These are phyloP conservation scores for Pseudogymnoascus sp. DNA, from an alignment of 2,329 filamentous ascomycete species.

Conservation along the genomic window DNA sequence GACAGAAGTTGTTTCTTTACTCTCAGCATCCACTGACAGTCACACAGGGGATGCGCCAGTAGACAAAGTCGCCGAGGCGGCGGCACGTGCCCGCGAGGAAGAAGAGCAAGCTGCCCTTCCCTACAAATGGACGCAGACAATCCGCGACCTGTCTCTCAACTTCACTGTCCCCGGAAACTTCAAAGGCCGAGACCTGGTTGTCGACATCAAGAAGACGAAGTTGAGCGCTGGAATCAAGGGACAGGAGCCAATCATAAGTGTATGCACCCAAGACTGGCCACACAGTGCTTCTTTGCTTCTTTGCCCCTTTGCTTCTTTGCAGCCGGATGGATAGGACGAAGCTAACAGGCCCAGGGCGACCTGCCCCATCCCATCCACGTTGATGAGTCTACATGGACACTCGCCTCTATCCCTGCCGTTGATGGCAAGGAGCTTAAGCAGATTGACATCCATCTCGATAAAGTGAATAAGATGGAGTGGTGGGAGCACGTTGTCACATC, in stretches of 20 bases:
- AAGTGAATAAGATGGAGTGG: slow-evolving; percentile 96
- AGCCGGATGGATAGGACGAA: not conserved
- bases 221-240: slow-evolving; percentile 82
- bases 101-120: slow-evolving; percentile 86
- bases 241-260: slow-evolving; percentile 74
- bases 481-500: slow-evolving; percentile 85
- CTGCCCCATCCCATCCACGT: slow-evolving; percentile 71
- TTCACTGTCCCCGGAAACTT: slow-evolving; percentile 73
- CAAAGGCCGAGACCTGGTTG: slow-evolving; percentile 74
- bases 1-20: not conserved
- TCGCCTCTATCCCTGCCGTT: slow-evolving; percentile 54
- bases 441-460: slow-evolving; percentile 83
- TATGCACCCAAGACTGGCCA: slow-evolving; percentile 34
- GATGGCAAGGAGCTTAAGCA: slow-evolving; percentile 58
- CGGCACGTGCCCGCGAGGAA: slow-evolving; percentile 62
- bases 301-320: not conserved
- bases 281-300: not conserved
- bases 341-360: slow-evolving; percentile 57
- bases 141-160: slow-evolving; percentile 76
- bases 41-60: slow-evolving; percentile 15
- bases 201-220: slow-evolving; percentile 72
- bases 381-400: slow-evolving; percentile 93
- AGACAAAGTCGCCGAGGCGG: slow-evolving; percentile 51
- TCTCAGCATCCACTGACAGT: not conserved
- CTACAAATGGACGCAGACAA: slow-evolving; percentile 96